Evolutionary conservation across 306 rosid genomes (phyloP), one percentile per base, ranked within the genome.

Genomic region (Abrus pulchellus): DNA sequence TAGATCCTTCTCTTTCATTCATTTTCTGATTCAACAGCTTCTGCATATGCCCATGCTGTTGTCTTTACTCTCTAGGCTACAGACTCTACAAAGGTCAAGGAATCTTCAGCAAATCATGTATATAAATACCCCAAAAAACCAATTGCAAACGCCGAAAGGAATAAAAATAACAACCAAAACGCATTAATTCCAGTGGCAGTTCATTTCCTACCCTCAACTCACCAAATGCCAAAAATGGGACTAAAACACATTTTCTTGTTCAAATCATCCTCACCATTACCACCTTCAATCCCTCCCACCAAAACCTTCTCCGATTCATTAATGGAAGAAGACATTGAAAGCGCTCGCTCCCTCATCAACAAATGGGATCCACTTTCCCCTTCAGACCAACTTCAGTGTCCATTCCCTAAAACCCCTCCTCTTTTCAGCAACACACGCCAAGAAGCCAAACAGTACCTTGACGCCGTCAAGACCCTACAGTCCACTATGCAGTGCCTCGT

Each of bases 401-500:
- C 20, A 1, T 28, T 74, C 1, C 62, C 77, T 1, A 72, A 41
- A 7, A 7, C 85, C 14, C 11, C 75, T 5, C 72, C 88, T 30
- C 87, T 91, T 13, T 91, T 92, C 87, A 59, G 11, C 13, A 91
- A 83, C 43, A 82, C 88, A 7, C 92, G 91, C 13, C 78, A 68
- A 0, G 97, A 95, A 65, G 98, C 96, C 44, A 85, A 55, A 70
- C 88, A 71, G 68, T 95, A 89, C 68, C 87, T 95, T 20, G 61
- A 76, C 68, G 83, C 91, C 5, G 91, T 95, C 3, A 72, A 20
- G 72, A 86, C 72, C 1, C 78, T 95, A 55, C 99, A 95, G 41
- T 82, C 89, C 28, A 74, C 99, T 55, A 95, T 95, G 98, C 85
- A 84, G 1, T 57, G 75, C 38, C 87, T 87, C 47, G 77, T 93